Evolutionary conservation across 2,329 filamentous ascomycete genomes (phyloP).

Genomic region (Trichoderma polysporum): DNA sequence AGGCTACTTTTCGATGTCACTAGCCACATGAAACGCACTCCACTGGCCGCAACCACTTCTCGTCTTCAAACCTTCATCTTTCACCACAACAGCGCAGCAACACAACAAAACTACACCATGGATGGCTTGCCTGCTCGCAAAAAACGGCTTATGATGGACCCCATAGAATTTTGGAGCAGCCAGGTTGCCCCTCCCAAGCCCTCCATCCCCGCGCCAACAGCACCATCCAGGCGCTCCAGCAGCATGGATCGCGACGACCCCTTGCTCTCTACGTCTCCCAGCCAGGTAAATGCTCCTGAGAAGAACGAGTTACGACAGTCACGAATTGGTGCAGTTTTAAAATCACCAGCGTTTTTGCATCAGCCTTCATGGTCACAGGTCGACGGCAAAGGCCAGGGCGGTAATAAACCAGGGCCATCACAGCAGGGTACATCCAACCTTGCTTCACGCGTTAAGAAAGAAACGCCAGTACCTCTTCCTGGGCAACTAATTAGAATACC

Average conservation of each 20-base stretch:
- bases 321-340: conserved; percentile 27
- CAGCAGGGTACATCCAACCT: conserved; percentile 27
- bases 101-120: background rate
- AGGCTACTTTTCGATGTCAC: background rate
- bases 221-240: background rate
- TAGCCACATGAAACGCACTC: background rate
- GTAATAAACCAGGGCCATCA: background rate
- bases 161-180: conserved; percentile 14
- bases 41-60: background rate
- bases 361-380: background rate
- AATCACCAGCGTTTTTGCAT: conserved; percentile 22
- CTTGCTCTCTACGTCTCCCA: conserved; percentile 19
- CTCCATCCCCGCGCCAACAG: background rate
- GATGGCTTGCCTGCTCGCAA: background rate
- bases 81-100: background rate
- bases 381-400: conserved; percentile 4
- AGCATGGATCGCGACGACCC: conserved; percentile 28
- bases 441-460: conserved; percentile 23
- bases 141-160: background rate
- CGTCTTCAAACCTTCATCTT: background rate
- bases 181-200: background rate
- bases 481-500: background rate
- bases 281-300: background rate
- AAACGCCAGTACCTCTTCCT: conserved; percentile 22
- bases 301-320: background rate